Conservation (phyloP, 2,329 filamentous ascomycete species). For the Monosporascus sp. region DNA sequence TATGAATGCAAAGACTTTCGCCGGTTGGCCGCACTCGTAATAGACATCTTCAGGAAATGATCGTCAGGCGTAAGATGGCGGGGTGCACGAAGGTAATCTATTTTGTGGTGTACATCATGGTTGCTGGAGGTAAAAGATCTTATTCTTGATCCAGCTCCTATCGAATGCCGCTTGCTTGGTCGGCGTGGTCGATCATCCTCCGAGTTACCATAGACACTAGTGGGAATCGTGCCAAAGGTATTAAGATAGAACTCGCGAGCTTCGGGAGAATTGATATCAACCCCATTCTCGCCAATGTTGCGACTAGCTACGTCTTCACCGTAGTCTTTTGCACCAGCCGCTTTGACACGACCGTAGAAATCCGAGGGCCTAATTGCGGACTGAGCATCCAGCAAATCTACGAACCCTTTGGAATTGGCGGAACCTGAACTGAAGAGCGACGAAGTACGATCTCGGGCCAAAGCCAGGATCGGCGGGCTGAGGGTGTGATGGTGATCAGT, state of each 20-base stretch:
- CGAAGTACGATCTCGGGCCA: conserved; percentile 21
- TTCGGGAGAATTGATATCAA: conserved; percentile 27
- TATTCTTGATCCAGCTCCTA: conserved; percentile 16
- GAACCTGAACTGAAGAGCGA: conserved; percentile 28
- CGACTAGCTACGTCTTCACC: conserved; percentile 62
- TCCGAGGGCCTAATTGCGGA: conserved; percentile 43
- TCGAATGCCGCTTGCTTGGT: conserved; percentile 16
- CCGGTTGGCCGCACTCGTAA: conserved; percentile 6
- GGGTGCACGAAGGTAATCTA: conserved; percentile 3
- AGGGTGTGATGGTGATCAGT: conserved; percentile 9
- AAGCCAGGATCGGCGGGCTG: conserved; percentile 15
- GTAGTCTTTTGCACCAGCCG: conserved; percentile 47
- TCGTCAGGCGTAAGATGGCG: background rate
- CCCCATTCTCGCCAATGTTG: conserved; percentile 41
- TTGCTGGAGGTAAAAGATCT: conserved; percentile 9
- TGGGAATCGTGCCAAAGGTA: conserved; percentile 3
- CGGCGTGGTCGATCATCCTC: conserved; percentile 8
- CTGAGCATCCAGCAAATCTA: conserved; percentile 55
- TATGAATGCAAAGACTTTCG: conserved; percentile 23
- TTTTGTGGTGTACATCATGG: conserved; percentile 9
- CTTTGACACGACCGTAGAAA: conserved; percentile 43
- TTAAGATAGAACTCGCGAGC: conserved; percentile 31
- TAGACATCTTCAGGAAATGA: conserved; percentile 8
- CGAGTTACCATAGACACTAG: conserved; percentile 8
- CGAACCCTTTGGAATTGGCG: conserved; percentile 24